These are phyloP conservation scores for Kurtzmaniella cleridarum DNA, from an alignment of 805 yeast species.

Conservation along the genomic window DNA sequence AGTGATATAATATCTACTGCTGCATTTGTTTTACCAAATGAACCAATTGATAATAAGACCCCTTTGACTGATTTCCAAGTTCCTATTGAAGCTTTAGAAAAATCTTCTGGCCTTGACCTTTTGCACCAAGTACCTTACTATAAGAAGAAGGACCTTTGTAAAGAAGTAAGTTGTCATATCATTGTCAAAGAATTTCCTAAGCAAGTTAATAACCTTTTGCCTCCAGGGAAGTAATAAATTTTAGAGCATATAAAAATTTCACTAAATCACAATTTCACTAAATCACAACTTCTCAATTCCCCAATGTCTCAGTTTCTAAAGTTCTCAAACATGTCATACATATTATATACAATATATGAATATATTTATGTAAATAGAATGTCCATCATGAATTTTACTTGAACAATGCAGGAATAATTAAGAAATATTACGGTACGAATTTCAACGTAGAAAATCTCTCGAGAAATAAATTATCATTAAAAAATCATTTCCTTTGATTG, in stretches of 20 bases:
- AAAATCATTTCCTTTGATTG: too few species aligned
- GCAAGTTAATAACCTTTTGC: conserved; percentile 20
- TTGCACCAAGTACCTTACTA: conserved; percentile 59
- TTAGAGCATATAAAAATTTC: background rate
- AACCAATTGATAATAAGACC: conserved; percentile 60
- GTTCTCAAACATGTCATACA: background rate
- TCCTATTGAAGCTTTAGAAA: conserved; percentile 85
- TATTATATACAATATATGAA: too few species aligned
- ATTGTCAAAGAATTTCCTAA: conserved; percentile 75
- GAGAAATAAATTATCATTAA: too few species aligned
- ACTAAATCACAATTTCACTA: too few species aligned
- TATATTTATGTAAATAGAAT: background rate
- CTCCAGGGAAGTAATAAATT: conserved; percentile 6
- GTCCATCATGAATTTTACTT: too few species aligned
- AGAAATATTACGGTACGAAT: too few species aligned
- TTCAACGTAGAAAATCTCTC: too few species aligned
- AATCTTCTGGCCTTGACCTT: conserved; percentile 79
- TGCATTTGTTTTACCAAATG: conserved; percentile 93
- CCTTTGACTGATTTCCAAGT: conserved; percentile 77
- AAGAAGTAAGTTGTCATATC: conserved; percentile 73
- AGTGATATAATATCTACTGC: conserved; percentile 61
- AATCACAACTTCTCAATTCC: too few species aligned
- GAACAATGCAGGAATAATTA: too few species aligned
- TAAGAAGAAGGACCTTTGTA: conserved; percentile 62
- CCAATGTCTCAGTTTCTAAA: too few species aligned